phyloP scores from a whole-genome alignment of 2,329 filamentous ascomycete species.

The Sarocladium brachiariae region DNA sequence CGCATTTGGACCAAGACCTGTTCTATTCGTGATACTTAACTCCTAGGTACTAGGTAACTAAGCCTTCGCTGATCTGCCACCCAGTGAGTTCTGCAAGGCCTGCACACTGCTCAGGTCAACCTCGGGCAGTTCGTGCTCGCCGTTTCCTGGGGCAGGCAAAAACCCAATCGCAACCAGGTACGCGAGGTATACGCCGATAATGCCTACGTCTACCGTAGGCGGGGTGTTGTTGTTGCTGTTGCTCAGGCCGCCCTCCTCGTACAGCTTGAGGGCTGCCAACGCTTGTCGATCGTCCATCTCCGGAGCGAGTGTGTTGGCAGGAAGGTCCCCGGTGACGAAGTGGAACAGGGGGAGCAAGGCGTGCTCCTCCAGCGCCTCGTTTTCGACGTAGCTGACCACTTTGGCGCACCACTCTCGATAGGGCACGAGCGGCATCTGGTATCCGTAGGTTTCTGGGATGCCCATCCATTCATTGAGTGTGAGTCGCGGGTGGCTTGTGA shows the following conservation, averaged over 20 bases:
- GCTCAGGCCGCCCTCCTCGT: slow-evolving; percentile 52
- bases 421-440: slow-evolving; percentile 64
- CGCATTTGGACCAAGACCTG: no score
- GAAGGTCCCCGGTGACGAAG: slow-evolving; percentile 63
- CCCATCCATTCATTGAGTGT: slow-evolving; percentile 73
- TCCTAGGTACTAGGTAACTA: no score
- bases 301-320: slow-evolving; percentile 60
- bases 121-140: no score
- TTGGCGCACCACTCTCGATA: slow-evolving; percentile 38
- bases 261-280: slow-evolving; percentile 52
- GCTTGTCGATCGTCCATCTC: slow-evolving; percentile 64
- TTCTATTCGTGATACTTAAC: no score
- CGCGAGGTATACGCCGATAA: slow-evolving; percentile 22
- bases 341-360: slow-evolving; percentile 60
- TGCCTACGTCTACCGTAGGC: slow-evolving; percentile 31
- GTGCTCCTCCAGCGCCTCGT: slow-evolving; percentile 19
- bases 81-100: no score
- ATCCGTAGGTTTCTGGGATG: slow-evolving; percentile 65
- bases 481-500: slow-evolving; percentile 73
- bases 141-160: no score
- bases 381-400: slow-evolving; percentile 16
- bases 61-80: no score
- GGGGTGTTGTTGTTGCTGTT: slow-evolving; percentile 50
- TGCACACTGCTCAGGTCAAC: no score
- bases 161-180: slow-evolving; percentile 24